phyloP scores from a whole-genome alignment of 225 moss, liverwort and hornwort genomes.

The Climacium dendroides region DNA sequence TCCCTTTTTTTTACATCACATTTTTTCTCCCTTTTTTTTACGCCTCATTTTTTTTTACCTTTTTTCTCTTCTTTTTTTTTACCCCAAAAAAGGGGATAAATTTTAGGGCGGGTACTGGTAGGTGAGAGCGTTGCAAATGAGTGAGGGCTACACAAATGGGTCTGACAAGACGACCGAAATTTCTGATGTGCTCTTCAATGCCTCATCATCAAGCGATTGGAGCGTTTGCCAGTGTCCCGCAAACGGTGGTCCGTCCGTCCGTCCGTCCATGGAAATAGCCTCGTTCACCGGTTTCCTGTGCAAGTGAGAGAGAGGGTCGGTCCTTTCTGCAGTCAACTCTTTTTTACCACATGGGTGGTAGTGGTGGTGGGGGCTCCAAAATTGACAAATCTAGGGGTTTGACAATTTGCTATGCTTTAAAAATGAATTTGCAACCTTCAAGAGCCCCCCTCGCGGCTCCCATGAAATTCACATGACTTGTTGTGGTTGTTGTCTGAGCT shows the following conservation, averaged over 20 bases:
- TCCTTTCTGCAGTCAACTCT: not conserved
- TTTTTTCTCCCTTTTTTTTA: not conserved
- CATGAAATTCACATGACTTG: not conserved
- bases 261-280: accelerated
- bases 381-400: not conserved
- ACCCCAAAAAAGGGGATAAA: no score
- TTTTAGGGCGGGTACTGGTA: not conserved
- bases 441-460: not conserved
- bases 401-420: not conserved
- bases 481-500: not conserved
- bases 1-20: not conserved
- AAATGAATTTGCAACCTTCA: not conserved
- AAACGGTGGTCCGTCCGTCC: no score
- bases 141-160: not conserved
- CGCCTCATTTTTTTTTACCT: no score
- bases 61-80: not conserved
- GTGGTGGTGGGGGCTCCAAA: no score
- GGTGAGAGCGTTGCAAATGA: not conserved
- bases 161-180: not conserved
- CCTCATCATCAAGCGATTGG: not conserved
- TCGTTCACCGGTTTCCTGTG: not conserved
- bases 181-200: not conserved
- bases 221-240: not conserved
- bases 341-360: not conserved
- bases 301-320: not conserved